Base-by-base conservation (phyloP, 257 asterid species). In the Euphrasia confusa region DNA sequence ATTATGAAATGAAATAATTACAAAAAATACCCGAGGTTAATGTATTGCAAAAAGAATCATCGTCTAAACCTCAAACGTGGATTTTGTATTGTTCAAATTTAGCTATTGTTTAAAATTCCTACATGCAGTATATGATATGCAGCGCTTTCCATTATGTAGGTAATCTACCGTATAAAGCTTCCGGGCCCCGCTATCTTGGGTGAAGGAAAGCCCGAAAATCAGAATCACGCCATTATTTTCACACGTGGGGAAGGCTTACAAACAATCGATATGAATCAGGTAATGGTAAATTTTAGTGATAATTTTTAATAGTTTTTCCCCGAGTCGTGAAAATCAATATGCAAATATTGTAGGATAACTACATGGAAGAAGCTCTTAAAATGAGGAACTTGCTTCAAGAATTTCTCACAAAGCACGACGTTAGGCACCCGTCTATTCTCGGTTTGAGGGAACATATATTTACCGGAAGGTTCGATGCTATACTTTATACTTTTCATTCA, bases 251-350 rank as follows among this genome's bases (percentile, higher is more conserved):
- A 89, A 82, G 95, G 90, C 59, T 81, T 89, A 58, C 96, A 89
- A 75, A 83, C 96, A 67, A 89, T 89, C 68, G 96, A 89, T 77
- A 89, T 89, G 96, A 89, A 89, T 74, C 96, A 88, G 94, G 96
- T 88, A 88, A 50, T 12, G 52, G 7, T 9, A 11, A 3, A 37
- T 14, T 28, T 21, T 45, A 48, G 10, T 60, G 40, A 35, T 35
- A 35, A 10, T 45, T 45, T 45, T 50, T 67, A 9, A 21, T 27
- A 21, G 1, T 67, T 59, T 14, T 39, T 64, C 35, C 32, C 24
- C 3, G 9, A 39, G 64, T 56, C 58, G 48, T 58, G 24, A 56
- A 62, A 37, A 13, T 58, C 33, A 58, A 33, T 40, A 60, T 58
- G 60, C 59, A 21, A 28, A 47, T 67, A 47, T 67, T 71, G 62